These are phyloP conservation scores for Pleurotus giganteus DNA, from an alignment of 768 basidiomycete genomes.

Conservation along the genomic window DNA sequence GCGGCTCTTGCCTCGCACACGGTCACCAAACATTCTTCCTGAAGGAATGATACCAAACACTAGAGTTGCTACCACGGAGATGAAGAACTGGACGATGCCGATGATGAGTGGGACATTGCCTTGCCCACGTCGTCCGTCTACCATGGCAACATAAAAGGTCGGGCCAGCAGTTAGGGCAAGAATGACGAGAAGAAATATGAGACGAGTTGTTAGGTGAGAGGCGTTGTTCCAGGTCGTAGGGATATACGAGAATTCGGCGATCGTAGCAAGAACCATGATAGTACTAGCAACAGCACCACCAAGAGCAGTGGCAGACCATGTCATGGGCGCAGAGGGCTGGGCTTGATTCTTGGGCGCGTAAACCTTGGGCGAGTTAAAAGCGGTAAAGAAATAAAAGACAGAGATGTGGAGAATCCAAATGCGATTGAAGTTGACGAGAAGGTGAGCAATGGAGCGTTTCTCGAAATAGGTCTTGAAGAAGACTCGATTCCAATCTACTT, in stretches of 20 bases:
- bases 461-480: conserved; percentile 99
- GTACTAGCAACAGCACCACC: conserved; percentile 91
- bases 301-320: conserved; percentile 93
- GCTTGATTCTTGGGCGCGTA: conserved; percentile 73
- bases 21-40: conserved; percentile 97
- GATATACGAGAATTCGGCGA: conserved; percentile 95
- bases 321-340: conserved; percentile 81
- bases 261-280: conserved; percentile 92
- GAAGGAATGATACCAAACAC: conserved; percentile 90
- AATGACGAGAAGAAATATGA: conserved; percentile 88
- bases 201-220: conserved; percentile 90
- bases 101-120: conserved; percentile 84
- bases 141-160: conserved; percentile 88
- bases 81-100: conserved; percentile 90
- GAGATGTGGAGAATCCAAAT: conserved; percentile 97
- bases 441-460: conserved; percentile 89
- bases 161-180: conserved; percentile 92
- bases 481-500: conserved; percentile 90
- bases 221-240: conserved; percentile 99
- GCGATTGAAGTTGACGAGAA: conserved; percentile 98
- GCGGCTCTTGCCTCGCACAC: conserved; percentile 94
- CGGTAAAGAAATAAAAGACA: conserved; percentile 95
- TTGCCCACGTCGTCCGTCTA: conserved; percentile 61
- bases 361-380: conserved; percentile 93
- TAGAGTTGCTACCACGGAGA: conserved; percentile 81